phyloP scores from a whole-genome alignment of 305 asterid species.

The Galium porrigens region DNA sequence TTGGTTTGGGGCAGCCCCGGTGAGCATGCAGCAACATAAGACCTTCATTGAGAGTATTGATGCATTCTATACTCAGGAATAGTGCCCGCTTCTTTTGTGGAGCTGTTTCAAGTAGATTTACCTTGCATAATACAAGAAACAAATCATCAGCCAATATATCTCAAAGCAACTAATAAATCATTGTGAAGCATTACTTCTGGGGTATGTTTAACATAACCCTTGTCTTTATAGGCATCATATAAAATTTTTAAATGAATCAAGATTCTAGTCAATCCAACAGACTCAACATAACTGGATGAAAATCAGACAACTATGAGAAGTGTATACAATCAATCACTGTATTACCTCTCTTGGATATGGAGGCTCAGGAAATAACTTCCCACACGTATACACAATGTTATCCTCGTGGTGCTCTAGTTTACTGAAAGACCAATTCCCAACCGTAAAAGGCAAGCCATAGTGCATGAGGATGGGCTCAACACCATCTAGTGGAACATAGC shows the following conservation, averaged over 20 bases:
- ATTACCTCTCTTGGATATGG: conserved; percentile 92
- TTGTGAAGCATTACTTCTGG: not conserved
- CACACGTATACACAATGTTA: conserved; percentile 69
- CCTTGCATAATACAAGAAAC: conserved; percentile 28
- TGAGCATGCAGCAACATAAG: conserved; percentile 61
- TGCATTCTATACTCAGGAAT: conserved; percentile 55
- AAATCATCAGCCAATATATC: too few relatives aligned
- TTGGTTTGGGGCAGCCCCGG: conserved; percentile 65
- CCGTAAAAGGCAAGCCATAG: conserved; percentile 73
- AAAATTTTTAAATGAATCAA: not conserved
- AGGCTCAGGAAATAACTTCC: conserved; percentile 83
- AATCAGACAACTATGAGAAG: not conserved
- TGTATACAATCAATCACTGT: not conserved
- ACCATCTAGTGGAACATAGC: conserved; percentile 70
- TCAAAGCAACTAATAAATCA: too few relatives aligned
- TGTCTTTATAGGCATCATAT: not conserved
- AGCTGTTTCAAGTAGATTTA: conserved; percentile 51
- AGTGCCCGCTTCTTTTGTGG: conserved; percentile 48
- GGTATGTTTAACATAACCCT: not conserved
- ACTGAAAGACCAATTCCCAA: conserved; percentile 89
- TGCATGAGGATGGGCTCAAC: conserved; percentile 89
- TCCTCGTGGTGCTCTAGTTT: conserved; percentile 75
- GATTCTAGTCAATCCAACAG: not conserved
- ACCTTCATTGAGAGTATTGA: conserved; percentile 75
- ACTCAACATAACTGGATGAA: not conserved